Base-by-base conservation (phyloP, 495 filamentous ascomycete species). In the Tuber magnatum region DNA sequence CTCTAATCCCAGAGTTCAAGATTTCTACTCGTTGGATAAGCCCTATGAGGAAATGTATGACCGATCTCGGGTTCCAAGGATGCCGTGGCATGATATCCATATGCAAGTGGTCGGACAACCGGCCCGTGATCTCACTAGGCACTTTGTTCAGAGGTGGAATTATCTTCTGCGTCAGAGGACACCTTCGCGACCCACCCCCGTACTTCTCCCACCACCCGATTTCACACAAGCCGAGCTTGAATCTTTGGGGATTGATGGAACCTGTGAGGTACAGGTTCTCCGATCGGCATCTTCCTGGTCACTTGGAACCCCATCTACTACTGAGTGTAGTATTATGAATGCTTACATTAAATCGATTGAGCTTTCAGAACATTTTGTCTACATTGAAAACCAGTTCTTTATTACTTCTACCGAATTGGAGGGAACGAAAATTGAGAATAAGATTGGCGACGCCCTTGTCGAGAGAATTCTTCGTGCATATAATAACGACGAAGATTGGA, bases 11-110 rank as follows among this genome's bases (percentile, higher is more conserved):
- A 88, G 95, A 68, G 93, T 97, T 12, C 91, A 93, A 75, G 95
- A 99, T 83, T 99, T 99, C 83, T 97, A 93, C 84, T 90, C 91
- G 71, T 86, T 99, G 22, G 90, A 95, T 79, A 95, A 96, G 82
- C 95, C 95, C 18, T 99, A 98, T 81, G 96, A 96, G 79, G 95
- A 99, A 83, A 99, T 99, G 95, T 99, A 99, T 81, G 93, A 98
- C 81, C 88, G 95, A 65, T 90, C 90, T 48, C 90, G 90, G 81
- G 87, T 95, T 28, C 93, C 96, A 0, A 87, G 95, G 73, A 99
- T 98, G 95, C 96, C 96, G 3, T 99, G 95, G 95, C 95, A 99
- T 81, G 95, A 99, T 83, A 95, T 99, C 72, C 90, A 91, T 18
- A 99, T 99, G 95, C 95, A 99, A 84, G 91, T 99, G 40, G 94